These are phyloP conservation scores for Podospora pseudocomata DNA, from an alignment of 495 filamentous ascomycete species.

Conservation along the genomic window DNA sequence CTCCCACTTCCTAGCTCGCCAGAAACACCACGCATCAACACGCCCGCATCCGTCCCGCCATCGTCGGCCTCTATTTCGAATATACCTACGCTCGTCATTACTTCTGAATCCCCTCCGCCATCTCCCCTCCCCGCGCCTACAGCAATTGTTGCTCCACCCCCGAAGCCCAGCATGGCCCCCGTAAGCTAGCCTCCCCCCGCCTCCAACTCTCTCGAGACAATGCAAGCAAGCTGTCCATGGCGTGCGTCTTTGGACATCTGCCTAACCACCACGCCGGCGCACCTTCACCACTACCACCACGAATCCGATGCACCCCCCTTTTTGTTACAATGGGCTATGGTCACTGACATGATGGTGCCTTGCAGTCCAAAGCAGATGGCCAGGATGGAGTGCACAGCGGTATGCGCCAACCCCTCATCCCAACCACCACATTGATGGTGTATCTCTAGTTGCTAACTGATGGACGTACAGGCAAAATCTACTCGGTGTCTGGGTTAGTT, in stretches of 20 bases:
- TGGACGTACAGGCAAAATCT: slow-evolving; percentile 60
- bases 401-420: slow-evolving; percentile 18
- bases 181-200: slow-evolving; percentile 38
- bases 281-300: neutral
- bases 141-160: slow-evolving; percentile 25
- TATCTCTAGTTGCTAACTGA: slow-evolving; percentile 25
- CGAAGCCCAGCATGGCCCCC: slow-evolving; percentile 57
- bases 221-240: slow-evolving; percentile 5
- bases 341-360: neutral
- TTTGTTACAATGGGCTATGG: neutral
- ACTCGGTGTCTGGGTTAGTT: slow-evolving; percentile 74
- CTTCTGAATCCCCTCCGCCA: slow-evolving; percentile 29
- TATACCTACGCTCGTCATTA: slow-evolving; percentile 22
- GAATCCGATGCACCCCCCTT: neutral
- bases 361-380: slow-evolving; percentile 32
- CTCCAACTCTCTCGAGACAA: neutral
- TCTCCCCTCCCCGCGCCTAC: slow-evolving; percentile 27
- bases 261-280: neutral
- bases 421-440: neutral
- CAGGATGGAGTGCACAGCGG: slow-evolving; percentile 39
- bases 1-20: slow-evolving; percentile 39
- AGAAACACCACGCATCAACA: slow-evolving; percentile 36
- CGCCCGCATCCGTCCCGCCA: slow-evolving; percentile 27
- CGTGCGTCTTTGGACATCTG: slow-evolving; percentile 1
- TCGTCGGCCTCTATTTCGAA: slow-evolving; percentile 18